Percentiles rank a stretch among this genome's conserved stretches.
These are phyloP conservation scores for Blastomyces silverae DNA, from an alignment of 2,329 filamentous ascomycete species.

Conservation along the genomic window DNA sequence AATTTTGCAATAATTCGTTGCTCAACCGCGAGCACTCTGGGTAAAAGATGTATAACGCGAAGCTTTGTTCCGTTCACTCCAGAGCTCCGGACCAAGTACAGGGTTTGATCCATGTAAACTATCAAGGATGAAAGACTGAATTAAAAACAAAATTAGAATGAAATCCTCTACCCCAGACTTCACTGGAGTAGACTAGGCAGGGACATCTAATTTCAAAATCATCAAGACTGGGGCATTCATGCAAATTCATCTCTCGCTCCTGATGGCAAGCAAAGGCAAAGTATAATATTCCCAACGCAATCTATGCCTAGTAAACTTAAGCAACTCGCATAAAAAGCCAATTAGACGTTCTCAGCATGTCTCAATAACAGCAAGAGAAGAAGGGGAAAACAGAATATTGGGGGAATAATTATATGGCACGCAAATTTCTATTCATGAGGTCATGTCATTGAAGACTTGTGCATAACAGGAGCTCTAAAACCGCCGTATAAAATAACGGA, in stretches of 20 bases:
- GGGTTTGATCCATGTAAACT: background rate
- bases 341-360: background rate
- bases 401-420: background rate
- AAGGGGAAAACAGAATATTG: background rate
- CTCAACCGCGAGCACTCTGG: background rate
- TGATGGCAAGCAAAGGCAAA: background rate
- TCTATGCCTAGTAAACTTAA: background rate
- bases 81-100: background rate
- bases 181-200: background rate
- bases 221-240: background rate
- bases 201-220: constrained; percentile 3
- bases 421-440: constrained; percentile 14
- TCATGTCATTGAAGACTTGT: constrained; percentile 12
- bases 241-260: background rate
- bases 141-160: background rate
- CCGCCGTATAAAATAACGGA: background rate
- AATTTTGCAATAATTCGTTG: background rate
- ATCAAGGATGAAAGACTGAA: background rate
- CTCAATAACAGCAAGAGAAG: background rate
- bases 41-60: background rate
- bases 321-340: background rate
- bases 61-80: background rate
- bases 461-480: constrained; percentile 1
- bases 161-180: background rate
- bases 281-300: background rate